Conservation (phyloP, 768 basidiomycete species). For the Xerocomus potaroensis region DNA sequence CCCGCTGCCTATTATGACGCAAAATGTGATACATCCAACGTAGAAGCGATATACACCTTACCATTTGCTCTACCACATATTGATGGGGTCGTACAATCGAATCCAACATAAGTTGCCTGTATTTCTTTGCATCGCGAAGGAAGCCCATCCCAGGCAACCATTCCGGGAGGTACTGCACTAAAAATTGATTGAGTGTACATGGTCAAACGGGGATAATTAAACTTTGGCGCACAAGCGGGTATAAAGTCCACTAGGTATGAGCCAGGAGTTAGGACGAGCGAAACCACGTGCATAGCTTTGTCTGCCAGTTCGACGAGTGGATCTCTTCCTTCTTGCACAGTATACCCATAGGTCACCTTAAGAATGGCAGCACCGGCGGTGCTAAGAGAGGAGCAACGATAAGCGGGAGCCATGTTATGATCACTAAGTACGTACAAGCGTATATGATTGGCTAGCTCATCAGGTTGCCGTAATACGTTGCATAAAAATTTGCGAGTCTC, state of each 20-base stretch:
- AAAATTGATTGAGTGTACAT: not conserved
- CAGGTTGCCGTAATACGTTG: slow-evolving; percentile 15
- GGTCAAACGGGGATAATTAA: too few relatives aligned
- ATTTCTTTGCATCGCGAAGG: slow-evolving; percentile 26
- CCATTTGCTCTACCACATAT: slow-evolving; percentile 45
- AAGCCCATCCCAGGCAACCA: slow-evolving; percentile 37
- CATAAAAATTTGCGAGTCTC: slow-evolving; percentile 17
- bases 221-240: slow-evolving; percentile 13
- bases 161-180: slow-evolving; percentile 30
- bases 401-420: too few relatives aligned
- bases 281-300: slow-evolving; percentile 17
- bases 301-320: slow-evolving; percentile 32
- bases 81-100: slow-evolving; percentile 43
- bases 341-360: slow-evolving; percentile 39
- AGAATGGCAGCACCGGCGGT: slow-evolving; percentile 29
- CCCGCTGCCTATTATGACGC: slow-evolving; percentile 13
- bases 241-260: slow-evolving; percentile 21
- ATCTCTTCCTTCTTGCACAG: slow-evolving; percentile 33
- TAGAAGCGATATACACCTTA: slow-evolving; percentile 10
- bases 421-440: slow-evolving; percentile 13
- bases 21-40: not conserved
- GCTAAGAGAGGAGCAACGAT: too few relatives aligned
- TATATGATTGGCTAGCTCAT: slow-evolving; percentile 15
- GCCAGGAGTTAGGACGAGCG: slow-evolving; percentile 1
- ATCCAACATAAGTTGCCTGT: slow-evolving; percentile 25